Evolutionary conservation across 2,329 filamentous ascomycete genomes (phyloP), one percentile per base, ranked within the genome.

Genomic region (Phaeomoniella chlamydospora): DNA sequence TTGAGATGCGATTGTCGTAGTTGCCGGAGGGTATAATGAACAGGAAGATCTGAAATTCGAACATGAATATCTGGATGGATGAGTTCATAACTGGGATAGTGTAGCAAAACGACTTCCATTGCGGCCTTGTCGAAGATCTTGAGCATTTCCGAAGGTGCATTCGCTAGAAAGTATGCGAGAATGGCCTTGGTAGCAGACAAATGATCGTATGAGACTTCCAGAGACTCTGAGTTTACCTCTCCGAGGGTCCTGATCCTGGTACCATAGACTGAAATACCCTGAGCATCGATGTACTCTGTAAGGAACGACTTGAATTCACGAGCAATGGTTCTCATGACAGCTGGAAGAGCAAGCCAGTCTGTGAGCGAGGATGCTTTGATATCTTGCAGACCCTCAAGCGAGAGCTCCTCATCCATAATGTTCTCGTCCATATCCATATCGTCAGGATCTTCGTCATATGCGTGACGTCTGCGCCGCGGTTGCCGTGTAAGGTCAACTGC

Each of bases 21-120:
- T 56, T 98, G 87, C 34, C 90, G 84, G 34, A 98, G 74, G 2
- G 90, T 98, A 59, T 94, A 94, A 50, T 87, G 82, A 18, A 94
- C 82, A 3, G 90, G 92, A 12, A 98, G 69, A 49, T 96, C 88
- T 15, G 86, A 87, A 52, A 98, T 93, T 41, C 90, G 86, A 37
- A 98, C 88, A 54, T 98, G 90, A 36, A 98, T 94, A 57, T 98
- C 90, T 17, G 86, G 82, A 58, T 96, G 90, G 49, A 98, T 98
- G 42, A 86, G 82, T 56, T 94, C 86, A 56, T 98, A 98, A 57
- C 96, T 87, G 2, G 87, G 88, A 59, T 96, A 98, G 57, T 96
- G 86, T 37, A 96, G 76, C 15, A 96, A 73, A 4, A 92, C 88
- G 26, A 92, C 87, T 43, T 98, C 90, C 74, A 98, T 88, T 39